Evolutionary conservation across 148 eudicot genomes (phyloP).

Genomic region (Tetragonia tetragonoides): DNA sequence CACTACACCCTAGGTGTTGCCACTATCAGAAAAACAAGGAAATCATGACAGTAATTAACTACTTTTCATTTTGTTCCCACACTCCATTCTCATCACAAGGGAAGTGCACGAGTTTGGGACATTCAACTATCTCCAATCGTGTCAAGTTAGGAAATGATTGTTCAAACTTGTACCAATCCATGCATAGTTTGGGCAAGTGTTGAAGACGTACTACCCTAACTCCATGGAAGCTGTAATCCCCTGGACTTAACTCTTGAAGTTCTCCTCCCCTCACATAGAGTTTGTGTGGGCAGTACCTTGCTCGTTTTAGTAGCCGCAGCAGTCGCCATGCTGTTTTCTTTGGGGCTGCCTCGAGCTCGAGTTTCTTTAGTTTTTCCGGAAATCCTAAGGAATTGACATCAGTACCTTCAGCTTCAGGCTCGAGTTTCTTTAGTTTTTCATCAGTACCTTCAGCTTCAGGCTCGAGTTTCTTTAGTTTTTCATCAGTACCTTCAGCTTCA

Average conservation of each 20-base stretch:
- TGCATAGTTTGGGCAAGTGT: slow-evolving; percentile 10
- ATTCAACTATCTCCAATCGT: slow-evolving; percentile 4
- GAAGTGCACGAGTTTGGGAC: slow-evolving; percentile 21
- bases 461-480: slow-evolving; percentile 1
- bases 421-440: too few relatives aligned
- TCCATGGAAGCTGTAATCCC: neutral
- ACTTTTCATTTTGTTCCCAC: slow-evolving; percentile 5
- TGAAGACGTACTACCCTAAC: slow-evolving; percentile 3
- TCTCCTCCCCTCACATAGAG: slow-evolving; percentile 19
- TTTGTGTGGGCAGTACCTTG: neutral
- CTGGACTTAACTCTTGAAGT: neutral
- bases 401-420: too few relatives aligned
- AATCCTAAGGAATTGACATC: too few relatives aligned
- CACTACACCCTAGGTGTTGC: too few relatives aligned
- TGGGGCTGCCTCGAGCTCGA: slow-evolving; percentile 17
- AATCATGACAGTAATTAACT: too few relatives aligned
- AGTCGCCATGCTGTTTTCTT: neutral
- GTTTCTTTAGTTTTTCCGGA: too few relatives aligned
- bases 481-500: neutral
- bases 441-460: too few relatives aligned
- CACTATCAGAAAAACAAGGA: too few relatives aligned
- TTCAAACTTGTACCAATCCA: slow-evolving; percentile 5
- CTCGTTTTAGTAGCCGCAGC: neutral
- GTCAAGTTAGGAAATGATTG: slow-evolving; percentile 2
- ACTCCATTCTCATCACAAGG: slow-evolving; percentile 18